Evolutionary conservation across 2,329 filamentous ascomycete species (phyloP).

Genomic region (Cercospora zeina): DNA sequence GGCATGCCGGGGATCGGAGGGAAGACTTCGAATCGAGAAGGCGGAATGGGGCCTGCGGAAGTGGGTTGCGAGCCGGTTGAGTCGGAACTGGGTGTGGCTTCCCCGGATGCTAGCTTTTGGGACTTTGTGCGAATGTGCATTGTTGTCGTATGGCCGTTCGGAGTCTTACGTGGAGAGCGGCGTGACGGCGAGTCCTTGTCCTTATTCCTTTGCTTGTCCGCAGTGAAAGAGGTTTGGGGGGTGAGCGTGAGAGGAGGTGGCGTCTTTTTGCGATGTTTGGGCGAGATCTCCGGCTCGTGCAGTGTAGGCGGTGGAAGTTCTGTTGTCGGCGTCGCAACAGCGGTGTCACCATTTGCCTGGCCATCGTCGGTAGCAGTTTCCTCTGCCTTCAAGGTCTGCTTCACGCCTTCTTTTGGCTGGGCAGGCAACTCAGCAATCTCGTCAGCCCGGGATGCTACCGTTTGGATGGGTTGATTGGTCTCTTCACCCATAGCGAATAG

Average conservation of each 20-base stretch:
- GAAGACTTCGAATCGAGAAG: constrained; percentile 74
- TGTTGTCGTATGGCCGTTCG: constrained; percentile 32
- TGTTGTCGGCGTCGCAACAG: constrained; percentile 22
- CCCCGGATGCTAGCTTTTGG: constrained; percentile 24
- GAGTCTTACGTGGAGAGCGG: constrained; percentile 38
- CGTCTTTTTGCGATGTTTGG: constrained; percentile 32
- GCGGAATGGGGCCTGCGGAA: constrained; percentile 57
- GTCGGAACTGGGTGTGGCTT: constrained; percentile 31
- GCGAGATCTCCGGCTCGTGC: constrained; percentile 27
- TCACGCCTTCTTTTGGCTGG: constrained; percentile 48
- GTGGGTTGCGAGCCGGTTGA: constrained; percentile 34
- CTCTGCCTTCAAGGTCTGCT: constrained; percentile 37
- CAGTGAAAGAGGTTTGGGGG: constrained; percentile 34
- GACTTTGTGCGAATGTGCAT: constrained; percentile 20
- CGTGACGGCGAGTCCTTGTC: constrained; percentile 33
- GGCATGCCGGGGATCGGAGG: constrained; percentile 62
- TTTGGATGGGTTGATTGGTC: constrained; percentile 59
- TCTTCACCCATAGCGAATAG: constrained; percentile 43
- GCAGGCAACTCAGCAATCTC: constrained; percentile 58
- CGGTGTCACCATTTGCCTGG: constrained; percentile 14
- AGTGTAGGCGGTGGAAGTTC: constrained; percentile 28
- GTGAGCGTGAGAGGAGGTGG: constrained; percentile 33
- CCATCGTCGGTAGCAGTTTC: constrained; percentile 20
- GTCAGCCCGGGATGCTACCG: constrained; percentile 77
- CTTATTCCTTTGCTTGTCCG: constrained; percentile 18